phyloP scores from a whole-genome alignment of 495 filamentous ascomycete genomes.

The Podospora conica region DNA sequence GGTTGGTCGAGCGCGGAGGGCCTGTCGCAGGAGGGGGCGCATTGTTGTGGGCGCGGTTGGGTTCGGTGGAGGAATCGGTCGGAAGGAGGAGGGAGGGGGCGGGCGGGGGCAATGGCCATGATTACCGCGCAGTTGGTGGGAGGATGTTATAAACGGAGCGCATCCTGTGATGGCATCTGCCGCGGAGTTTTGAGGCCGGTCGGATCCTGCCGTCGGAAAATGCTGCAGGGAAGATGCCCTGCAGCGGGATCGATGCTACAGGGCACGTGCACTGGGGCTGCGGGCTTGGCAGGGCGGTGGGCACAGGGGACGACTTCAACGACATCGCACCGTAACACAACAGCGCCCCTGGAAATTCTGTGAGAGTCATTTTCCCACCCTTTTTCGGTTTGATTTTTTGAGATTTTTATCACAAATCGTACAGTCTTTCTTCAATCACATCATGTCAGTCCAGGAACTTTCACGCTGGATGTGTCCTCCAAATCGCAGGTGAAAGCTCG shows the following conservation, averaged over 20 bases:
- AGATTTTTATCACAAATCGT: not conserved
- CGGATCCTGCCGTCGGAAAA: not conserved
- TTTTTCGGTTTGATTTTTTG: not conserved
- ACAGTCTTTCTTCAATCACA: not conserved
- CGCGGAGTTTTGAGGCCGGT: slow-evolving; percentile 40
- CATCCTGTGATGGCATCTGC: slow-evolving; percentile 45
- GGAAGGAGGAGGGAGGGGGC: not conserved
- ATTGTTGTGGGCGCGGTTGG: slow-evolving; percentile 6
- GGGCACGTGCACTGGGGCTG: not conserved
- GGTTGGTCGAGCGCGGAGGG: slow-evolving; percentile 19
- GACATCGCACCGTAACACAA: not conserved
- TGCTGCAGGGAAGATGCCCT: not conserved
- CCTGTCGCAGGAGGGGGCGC: slow-evolving; percentile 19
- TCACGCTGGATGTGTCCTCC: too few species aligned
- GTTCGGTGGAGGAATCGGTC: not conserved
- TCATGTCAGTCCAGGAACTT: too few species aligned
- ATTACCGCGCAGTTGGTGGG: slow-evolving; percentile 7
- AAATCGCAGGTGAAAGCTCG: too few species aligned
- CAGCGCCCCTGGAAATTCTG: not conserved
- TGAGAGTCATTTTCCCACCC: not conserved
- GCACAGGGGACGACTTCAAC: not conserved
- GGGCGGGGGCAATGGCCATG: slow-evolving; percentile 4
- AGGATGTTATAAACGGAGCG: slow-evolving; percentile 9
- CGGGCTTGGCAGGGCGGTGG: not conserved
- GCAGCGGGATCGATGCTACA: not conserved